Percentiles rank a stretch among this genome's conserved stretches.
These are phyloP conservation scores for Xylaria sp. DNA, from an alignment of 495 filamentous ascomycete genomes.

Conservation along the genomic window DNA sequence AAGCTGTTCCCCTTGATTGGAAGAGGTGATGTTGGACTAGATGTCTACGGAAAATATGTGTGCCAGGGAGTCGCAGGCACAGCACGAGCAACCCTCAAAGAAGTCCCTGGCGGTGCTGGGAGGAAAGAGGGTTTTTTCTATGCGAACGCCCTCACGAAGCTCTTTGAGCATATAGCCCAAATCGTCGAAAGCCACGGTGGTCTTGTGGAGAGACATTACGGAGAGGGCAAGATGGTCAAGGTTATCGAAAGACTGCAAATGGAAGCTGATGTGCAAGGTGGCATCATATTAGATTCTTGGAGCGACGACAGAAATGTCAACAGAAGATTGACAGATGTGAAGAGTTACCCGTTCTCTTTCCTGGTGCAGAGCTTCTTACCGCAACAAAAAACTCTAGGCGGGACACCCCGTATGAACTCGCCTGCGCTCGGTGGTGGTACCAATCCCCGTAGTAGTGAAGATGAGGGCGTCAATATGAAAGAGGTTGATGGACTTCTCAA, in stretches of 20 bases:
- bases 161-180: constrained; percentile 97
- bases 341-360: constrained; percentile 96
- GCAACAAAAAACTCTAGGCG: constrained; percentile 59
- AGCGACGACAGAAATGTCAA: constrained; percentile 85
- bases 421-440: constrained; percentile 66
- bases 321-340: constrained; percentile 88
- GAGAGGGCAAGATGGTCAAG: constrained; percentile 87
- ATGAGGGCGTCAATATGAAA: constrained; percentile 94
- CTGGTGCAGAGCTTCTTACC: constrained; percentile 92
- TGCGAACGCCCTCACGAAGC: constrained; percentile 83
- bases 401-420: constrained; percentile 63
- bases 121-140: constrained; percentile 83
- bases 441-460: constrained; percentile 65
- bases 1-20: constrained; percentile 97
- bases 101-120: constrained; percentile 56
- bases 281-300: constrained; percentile 95
- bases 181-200: constrained; percentile 91
- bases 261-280: constrained; percentile 96
- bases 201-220: constrained; percentile 93
- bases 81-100: constrained; percentile 80
- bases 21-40: constrained; percentile 83
- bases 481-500: constrained; percentile 86
- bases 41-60: constrained; percentile 94
- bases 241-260: constrained; percentile 93
- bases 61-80: constrained; percentile 88